Conservation (phyloP, 176 grass and related monocot genomes). For the Oryza officinalis region DNA sequence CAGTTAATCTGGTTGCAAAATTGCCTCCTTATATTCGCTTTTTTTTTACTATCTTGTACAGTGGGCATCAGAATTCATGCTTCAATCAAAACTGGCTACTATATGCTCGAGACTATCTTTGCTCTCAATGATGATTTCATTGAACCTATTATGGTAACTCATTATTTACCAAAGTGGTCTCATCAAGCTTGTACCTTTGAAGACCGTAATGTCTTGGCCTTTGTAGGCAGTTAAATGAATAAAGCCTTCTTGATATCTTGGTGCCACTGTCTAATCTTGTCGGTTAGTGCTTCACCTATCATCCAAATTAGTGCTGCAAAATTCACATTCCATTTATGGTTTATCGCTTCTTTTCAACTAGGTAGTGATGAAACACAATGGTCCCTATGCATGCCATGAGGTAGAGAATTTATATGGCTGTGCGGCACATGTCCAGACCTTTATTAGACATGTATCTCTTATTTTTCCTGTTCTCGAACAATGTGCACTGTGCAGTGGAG, state of each 20-base stretch:
- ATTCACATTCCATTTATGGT: not conserved
- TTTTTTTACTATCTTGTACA: too few species aligned
- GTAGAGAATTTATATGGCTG: too few species aligned
- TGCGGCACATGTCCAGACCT: not conserved
- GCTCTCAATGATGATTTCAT: not conserved
- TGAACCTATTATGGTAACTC: too few species aligned
- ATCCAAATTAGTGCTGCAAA: not conserved
- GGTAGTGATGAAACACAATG: not conserved
- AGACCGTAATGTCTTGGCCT: not conserved
- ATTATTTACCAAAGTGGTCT: not conserved
- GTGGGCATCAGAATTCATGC: too few species aligned
- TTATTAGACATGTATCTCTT: not conserved
- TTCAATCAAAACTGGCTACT: too few species aligned
- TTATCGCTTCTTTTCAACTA: not conserved
- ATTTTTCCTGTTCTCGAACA: not conserved
- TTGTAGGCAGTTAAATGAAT: not conserved
- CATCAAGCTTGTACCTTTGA: not conserved
- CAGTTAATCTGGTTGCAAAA: too few species aligned
- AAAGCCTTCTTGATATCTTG: not conserved
- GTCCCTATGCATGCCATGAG: not conserved
- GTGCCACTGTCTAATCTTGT: not conserved
- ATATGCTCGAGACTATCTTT: too few species aligned
- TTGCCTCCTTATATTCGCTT: too few species aligned
- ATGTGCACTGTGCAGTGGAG: not conserved
- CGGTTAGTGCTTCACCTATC: not conserved